Percentiles rank a stretch among this genome's conserved stretches.
Evolutionary conservation across 2,329 filamentous ascomycete species (phyloP).

Genomic region (Diaporthe caulivora): DNA sequence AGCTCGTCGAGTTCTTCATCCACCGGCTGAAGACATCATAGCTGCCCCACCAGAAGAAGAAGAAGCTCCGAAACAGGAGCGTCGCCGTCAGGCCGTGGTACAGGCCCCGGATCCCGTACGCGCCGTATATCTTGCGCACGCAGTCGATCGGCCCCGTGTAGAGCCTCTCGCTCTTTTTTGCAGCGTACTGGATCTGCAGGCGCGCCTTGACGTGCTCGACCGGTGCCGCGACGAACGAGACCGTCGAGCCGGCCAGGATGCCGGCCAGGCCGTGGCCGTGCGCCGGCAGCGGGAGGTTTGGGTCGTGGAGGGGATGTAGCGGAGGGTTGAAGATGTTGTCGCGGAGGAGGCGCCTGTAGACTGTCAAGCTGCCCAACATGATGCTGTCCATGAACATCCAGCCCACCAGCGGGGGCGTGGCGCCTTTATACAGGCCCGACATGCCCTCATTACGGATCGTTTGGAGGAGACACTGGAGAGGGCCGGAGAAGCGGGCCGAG

Average conservation of each 20-base stretch:
- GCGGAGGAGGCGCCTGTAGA: slow-evolving; percentile 87
- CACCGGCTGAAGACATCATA: slow-evolving; percentile 86
- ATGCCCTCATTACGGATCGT: slow-evolving; percentile 90
- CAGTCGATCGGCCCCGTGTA: slow-evolving; percentile 93
- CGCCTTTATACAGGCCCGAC: slow-evolving; percentile 91
- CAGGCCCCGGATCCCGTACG: slow-evolving; percentile 82
- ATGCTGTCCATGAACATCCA: slow-evolving; percentile 96
- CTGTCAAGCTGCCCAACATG: slow-evolving; percentile 92
- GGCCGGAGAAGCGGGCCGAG: slow-evolving; percentile 82
- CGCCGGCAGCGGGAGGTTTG: slow-evolving; percentile 70
- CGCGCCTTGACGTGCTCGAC: slow-evolving; percentile 93
- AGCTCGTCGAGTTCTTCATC: slow-evolving; percentile 73
- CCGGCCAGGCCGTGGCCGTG: slow-evolving; percentile 91
- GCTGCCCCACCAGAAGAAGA: slow-evolving; percentile 98
- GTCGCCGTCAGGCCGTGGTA: slow-evolving; percentile 91
- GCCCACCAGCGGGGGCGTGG: slow-evolving; percentile 89
- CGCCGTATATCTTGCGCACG: slow-evolving; percentile 73
- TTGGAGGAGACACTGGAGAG: slow-evolving; percentile 85
- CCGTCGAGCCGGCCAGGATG: slow-evolving; percentile 87
- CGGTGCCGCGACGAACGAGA: slow-evolving; percentile 92
- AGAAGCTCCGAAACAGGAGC: slow-evolving; percentile 89
- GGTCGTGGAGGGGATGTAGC: slow-evolving; percentile 50
- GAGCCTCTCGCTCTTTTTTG: slow-evolving; percentile 79
- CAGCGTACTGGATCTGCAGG: slow-evolving; percentile 93
- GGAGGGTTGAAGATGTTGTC: slow-evolving; percentile 80